These are phyloP conservation scores for Erodium trifolium DNA, from an alignment of 441 rosid genomes.

Conservation along the genomic window DNA sequence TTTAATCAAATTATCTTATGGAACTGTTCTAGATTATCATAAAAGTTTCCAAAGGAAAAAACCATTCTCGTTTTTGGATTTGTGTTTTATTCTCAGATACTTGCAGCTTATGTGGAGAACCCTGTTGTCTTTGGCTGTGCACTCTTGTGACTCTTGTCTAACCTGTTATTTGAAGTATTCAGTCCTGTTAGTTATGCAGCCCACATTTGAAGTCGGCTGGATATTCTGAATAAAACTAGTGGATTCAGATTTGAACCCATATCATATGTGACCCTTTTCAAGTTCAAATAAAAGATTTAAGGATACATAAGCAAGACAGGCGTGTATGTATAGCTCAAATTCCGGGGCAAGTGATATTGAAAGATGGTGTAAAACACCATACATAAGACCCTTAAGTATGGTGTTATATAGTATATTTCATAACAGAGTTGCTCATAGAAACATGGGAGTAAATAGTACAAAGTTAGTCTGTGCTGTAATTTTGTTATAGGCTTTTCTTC, in stretches of 20 bases:
- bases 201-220: neutral
- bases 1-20: neutral
- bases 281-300: neutral
- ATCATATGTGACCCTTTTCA: neutral
- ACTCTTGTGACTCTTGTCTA: neutral
- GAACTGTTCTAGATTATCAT: neutral
- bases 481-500: neutral
- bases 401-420: neutral
- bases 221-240: neutral
- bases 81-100: conserved; percentile 4
- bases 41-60: neutral
- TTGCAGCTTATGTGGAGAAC: neutral
- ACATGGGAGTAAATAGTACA: conserved; percentile 1
- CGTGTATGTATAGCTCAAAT: neutral
- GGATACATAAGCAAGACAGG: neutral
- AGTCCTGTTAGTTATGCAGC: neutral
- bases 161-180: neutral
- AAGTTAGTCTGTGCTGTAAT: neutral
- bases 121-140: neutral
- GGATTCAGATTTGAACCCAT: neutral
- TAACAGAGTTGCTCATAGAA: neutral
- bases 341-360: conserved; percentile 1
- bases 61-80: neutral
- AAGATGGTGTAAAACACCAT: neutral
- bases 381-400: neutral